These are phyloP conservation scores for Irpex sp. DNA, from an alignment of 1,284 basidiomycete species.

Conservation along the genomic window DNA sequence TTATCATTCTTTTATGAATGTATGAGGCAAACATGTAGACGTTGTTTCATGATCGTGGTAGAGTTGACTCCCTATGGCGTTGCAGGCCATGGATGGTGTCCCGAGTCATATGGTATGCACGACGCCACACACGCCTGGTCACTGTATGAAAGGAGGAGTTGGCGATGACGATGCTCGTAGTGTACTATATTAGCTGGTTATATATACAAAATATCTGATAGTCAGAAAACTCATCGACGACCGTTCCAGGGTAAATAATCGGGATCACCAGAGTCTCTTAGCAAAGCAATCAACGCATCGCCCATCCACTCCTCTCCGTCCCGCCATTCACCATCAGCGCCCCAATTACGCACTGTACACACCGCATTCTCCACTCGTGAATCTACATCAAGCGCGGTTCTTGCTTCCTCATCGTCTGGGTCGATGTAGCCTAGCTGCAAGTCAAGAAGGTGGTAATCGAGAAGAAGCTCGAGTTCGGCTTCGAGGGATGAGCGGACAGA, in stretches of 20 bases:
- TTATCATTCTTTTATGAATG: neutral
- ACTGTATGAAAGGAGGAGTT: too few species aligned
- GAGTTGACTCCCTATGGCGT: too few species aligned
- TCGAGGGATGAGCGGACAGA: neutral
- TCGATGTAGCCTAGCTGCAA: neutral
- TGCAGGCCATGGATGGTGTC: too few species aligned
- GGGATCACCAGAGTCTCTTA: neutral
- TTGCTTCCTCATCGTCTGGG: neutral
- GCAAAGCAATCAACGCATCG: neutral
- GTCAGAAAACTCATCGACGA: neutral
- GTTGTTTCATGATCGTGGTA: neutral
- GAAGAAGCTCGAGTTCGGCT: neutral
- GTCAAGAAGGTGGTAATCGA: neutral
- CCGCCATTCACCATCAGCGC: neutral
- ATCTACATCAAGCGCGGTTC: neutral
- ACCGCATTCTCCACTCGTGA: neutral
- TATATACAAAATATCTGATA: too few species aligned
- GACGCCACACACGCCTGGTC: too few species aligned
- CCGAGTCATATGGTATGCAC: too few species aligned
- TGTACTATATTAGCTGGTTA: too few species aligned
- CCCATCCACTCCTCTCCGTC: neutral
- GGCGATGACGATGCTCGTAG: too few species aligned
- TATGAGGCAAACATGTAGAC: neutral
- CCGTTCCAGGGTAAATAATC: neutral
- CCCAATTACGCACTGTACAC: neutral